Evolutionary conservation across 768 basidiomycete species (phyloP), one percentile per base, ranked within the genome.

Genomic region (Pleurotus tuber-regium): DNA sequence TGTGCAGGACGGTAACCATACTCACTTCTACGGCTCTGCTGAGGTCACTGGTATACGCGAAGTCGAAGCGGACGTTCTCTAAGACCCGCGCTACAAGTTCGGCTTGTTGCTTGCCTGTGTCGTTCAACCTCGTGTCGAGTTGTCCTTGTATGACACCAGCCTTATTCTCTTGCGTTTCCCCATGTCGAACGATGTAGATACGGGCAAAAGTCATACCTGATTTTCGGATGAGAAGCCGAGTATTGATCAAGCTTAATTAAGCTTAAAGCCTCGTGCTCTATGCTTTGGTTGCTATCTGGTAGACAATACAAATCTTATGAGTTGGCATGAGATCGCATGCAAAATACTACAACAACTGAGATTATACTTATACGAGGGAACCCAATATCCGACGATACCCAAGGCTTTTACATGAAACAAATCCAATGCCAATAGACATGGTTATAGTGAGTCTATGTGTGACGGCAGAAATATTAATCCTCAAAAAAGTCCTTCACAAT

Each of bases 81-180:
- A 92, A 66, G 35, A 74, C 77, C 54, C 75, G 66, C 1, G 78
- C 86, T 1, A 83, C 77, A 49, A 74, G 66, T 50, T 61, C 59
- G 18, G 86, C 86, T 64, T 92, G 89, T 48, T 69, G 68, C 41
- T 74, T 49, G 11, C 90, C 90, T 3, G 64, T 67, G 12, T 72
- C 77, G 57, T 91, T 91, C 60, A 92, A 72, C 33, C 65, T 56
- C 5, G 83, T 84, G 66, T 92, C 86, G 50, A 80, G 59, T 7
- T 92, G 90, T 33, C 90, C 90, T 71, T 92, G 89, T 39, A 89
- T 77, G 51, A 87, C 80, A 21, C 73, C 70, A 4, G 69, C 66
- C 47, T 72, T 67, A 65, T 91, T 91, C 60, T 77, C 83, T 35
- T 82, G 75, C 21, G 89, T 92, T 71, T 92, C 87, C 16, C 87